Conservation (phyloP, 352 stramenopile species). For the Globisporangium emineosum region DNA sequence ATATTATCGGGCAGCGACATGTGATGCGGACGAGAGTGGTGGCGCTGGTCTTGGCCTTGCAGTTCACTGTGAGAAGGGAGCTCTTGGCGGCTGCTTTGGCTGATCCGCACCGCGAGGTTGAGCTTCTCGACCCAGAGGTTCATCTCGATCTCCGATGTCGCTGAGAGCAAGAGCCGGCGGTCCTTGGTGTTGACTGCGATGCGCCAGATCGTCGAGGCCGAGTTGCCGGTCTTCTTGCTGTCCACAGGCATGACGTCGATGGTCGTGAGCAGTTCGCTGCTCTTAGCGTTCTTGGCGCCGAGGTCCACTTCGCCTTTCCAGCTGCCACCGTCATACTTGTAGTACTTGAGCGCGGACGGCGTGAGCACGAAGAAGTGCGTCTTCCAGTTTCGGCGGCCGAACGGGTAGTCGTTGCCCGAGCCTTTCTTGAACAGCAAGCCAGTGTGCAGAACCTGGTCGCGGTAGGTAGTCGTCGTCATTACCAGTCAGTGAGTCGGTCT, state of each 20-base stretch:
- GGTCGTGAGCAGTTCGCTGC: conserved; percentile 6
- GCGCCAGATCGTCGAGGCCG: conserved; percentile 44
- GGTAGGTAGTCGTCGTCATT: not conserved
- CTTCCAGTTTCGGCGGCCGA: conserved; percentile 53
- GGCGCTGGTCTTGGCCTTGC: not conserved
- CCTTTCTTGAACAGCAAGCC: conserved; percentile 53
- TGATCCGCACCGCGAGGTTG: conserved; percentile 27
- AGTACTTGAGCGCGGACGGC: conserved; percentile 29
- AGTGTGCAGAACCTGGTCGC: conserved; percentile 21
- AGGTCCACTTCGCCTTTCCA: conserved; percentile 37
- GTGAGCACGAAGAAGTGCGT: conserved; percentile 50
- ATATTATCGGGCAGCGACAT: conserved; percentile 2
- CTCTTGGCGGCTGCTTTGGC: not conserved
- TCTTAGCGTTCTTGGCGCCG: conserved; percentile 9
- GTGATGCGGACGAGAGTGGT: not conserved
- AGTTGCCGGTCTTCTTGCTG: conserved; percentile 42
- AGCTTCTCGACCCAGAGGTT: conserved; percentile 45
- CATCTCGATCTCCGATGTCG: conserved; percentile 41
- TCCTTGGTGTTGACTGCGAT: conserved; percentile 36
- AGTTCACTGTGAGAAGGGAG: not conserved
- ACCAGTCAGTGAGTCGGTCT: not conserved
- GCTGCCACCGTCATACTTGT: conserved; percentile 29
- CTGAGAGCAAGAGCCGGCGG: conserved; percentile 33
- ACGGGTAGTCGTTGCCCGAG: conserved; percentile 31
- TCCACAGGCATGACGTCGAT: conserved; percentile 48